Base-by-base conservation (phyloP, 441 rosid species). In the Gossypium gossypioides region DNA sequence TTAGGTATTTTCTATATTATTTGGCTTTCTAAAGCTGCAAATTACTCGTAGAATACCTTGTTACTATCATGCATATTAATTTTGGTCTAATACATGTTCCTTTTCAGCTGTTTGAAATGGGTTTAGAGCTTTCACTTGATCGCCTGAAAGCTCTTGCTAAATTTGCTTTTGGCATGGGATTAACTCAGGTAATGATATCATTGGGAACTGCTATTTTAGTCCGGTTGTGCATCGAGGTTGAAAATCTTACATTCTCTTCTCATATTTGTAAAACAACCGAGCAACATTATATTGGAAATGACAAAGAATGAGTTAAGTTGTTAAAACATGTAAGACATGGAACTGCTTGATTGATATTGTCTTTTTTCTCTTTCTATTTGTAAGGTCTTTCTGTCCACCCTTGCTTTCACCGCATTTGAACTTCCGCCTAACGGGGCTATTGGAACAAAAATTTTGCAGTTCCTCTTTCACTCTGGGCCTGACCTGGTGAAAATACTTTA, bases 391-490 rank as follows among this genome's bases (percentile, higher is more conserved):
- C 75, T 94, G 71, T 91, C 90, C 72, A 94, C 97, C 24, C 94
- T 92, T 75, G 99, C 94, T 68, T 94, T 94, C 83, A 85, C 99
- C 4, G 97, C 99, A 42, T 94, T 94, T 84, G 99, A 94, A 81
- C 97, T 94, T 81, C 99, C 99, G 57, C 99, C 99, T 71, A 94
- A 94, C 76, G 96, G 90, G 22, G 99, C 99, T 52, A 76, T 92
- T 37, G 99, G 99, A 75, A 94, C 99, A 54, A 86, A 73, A 84
- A 87, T 94, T 72, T 84, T 94, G 12, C 84, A 91, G 84, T 94
- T 94, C 80, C 92, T 94, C 68, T 94, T 94, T 81, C 96, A 91
- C 81, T 94, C 97, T 6, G 85, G 92, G 84, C 40, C 93, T 24
- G 99, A 94, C 82, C 76, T 94, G 92, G 99, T 94, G 77, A 85